phyloP scores from a whole-genome alignment of 202 grass and related monocot species.

The Bolboschoenoplectus hybrid region DNA sequence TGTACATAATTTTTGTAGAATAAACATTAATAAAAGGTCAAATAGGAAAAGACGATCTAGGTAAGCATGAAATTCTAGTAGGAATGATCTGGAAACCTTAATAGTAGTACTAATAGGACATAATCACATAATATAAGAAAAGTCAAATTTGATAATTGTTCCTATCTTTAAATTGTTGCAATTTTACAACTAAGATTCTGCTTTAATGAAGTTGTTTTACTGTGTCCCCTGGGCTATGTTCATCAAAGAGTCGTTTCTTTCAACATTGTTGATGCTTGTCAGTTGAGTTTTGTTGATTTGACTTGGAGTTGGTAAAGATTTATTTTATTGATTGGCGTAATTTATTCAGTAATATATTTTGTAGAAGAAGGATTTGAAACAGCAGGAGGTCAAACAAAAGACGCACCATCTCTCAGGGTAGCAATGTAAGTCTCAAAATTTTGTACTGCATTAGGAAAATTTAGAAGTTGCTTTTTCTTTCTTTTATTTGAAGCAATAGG shows the following conservation, averaged over 20 bases:
- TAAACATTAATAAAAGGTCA: not conserved
- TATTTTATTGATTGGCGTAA: not conserved
- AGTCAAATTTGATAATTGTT: not conserved
- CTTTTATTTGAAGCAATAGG: not conserved
- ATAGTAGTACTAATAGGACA: not conserved
- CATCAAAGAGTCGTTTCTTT: not conserved
- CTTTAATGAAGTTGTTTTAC: not conserved
- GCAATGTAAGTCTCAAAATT: slow-evolving; percentile 26
- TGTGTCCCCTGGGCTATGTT: not conserved
- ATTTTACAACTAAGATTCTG: not conserved
- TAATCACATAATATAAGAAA: not conserved
- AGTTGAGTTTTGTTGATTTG: not conserved
- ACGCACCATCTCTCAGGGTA: slow-evolving; percentile 27
- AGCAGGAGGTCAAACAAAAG: not conserved
- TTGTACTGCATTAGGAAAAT: slow-evolving; percentile 2
- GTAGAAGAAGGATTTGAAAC: slow-evolving; percentile 12
- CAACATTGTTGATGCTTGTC: not conserved
- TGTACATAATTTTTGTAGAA: not conserved
- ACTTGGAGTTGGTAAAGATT: not conserved
- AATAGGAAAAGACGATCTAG: not conserved
- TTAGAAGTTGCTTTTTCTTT: not conserved
- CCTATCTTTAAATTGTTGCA: not conserved
- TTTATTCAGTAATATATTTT: slow-evolving; percentile 9
- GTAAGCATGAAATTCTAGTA: not conserved
- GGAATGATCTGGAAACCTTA: not conserved